Base-by-base conservation (phyloP, 1,139 yeast genomes). In the Candida neerlandica region DNA sequence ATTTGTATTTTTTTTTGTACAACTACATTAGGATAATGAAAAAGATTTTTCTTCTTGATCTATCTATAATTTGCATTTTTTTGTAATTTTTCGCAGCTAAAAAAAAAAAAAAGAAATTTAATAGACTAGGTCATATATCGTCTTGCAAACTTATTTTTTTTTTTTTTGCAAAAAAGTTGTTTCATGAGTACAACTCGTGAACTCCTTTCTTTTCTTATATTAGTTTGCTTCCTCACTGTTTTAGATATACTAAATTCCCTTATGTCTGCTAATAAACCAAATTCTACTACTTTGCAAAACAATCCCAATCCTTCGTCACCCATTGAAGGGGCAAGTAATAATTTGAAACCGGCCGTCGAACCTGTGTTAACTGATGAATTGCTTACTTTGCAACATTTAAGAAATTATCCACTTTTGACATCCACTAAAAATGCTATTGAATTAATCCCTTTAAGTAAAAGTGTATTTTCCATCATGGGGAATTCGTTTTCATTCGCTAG, bases 321-420 rank as follows among this genome's bases (percentile, higher is more conserved):
- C 10, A 26, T 21, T 19, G 46, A 43, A 43, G 45, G 43, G 5
- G 16, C 29, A 3, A 37, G 30, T 14, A 37, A 21, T 6, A 37
- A 19, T 14, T 4, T n/a, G 4, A 18, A 19, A 15, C 26, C 41
- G 10, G 41, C 45, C 11, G 5, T 35, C 15, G 30, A 44, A 21
- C 30, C 15, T 14, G 1, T 16, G 18, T 12, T 9, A 19, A 29
- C 46, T 23, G 34, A 43, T 12, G 48, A 44, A 21, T 40, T 50
- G 26, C 30, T 51, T 12, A 52, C 55, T n/a, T 46, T 51, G 9
- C 37, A 44, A 7, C 73, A 66, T 48, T 51, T 69, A 32, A 58
- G 54, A 42, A 58, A 58, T 46, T 69, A 68, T 47, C 69, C 73
- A 6, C 16, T 69, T 35, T 57, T 65, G 9, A 56, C 52, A 10